phyloP scores from a whole-genome alignment of 768 basidiomycete genomes.

The Lactarius evosmus region DNA sequence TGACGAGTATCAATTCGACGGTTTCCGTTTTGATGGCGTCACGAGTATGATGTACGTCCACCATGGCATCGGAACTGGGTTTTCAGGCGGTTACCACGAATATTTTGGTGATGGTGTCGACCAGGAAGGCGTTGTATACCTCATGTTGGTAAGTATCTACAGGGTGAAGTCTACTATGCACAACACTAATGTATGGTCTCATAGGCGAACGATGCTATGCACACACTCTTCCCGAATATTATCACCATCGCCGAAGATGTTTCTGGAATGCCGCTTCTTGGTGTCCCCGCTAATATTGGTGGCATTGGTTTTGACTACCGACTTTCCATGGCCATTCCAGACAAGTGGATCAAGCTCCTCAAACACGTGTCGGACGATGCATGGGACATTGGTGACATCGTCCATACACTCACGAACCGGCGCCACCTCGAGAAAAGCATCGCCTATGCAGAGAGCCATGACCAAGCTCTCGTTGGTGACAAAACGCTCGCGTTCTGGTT shows the following conservation, averaged over 20 bases:
- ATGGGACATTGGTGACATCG: conserved; percentile 87
- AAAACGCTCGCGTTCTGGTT: conserved; percentile 99
- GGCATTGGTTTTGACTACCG: conserved; percentile 98
- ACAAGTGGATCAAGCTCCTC: conserved; percentile 99
- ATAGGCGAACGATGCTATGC: conserved; percentile 91
- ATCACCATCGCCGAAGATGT: conserved; percentile 99
- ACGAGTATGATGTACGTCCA: conserved; percentile 99
- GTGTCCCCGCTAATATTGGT: conserved; percentile 71
- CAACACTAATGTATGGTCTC: conserved; percentile 14
- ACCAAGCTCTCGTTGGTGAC: conserved; percentile 97
- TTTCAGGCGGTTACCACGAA: conserved; percentile 97
- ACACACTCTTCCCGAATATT: conserved; percentile 69
- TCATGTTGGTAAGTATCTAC: conserved; percentile 83
- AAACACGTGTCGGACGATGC: conserved; percentile 86
- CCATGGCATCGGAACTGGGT: conserved; percentile 96
- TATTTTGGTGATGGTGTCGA: conserved; percentile 90
- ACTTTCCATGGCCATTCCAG: conserved; percentile 96
- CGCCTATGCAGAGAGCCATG: conserved; percentile 93
- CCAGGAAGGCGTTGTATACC: conserved; percentile 86
- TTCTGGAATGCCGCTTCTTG: conserved; percentile 96
- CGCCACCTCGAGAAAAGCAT: conserved; percentile 88
- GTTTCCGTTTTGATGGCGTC: conserved; percentile 98
- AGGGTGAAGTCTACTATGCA: neutral
- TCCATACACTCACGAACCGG: conserved; percentile 86
- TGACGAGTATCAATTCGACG: conserved; percentile 94